phyloP scores from a whole-genome alignment of 2,329 filamentous ascomycete species.

The Trichoderma sp. region DNA sequence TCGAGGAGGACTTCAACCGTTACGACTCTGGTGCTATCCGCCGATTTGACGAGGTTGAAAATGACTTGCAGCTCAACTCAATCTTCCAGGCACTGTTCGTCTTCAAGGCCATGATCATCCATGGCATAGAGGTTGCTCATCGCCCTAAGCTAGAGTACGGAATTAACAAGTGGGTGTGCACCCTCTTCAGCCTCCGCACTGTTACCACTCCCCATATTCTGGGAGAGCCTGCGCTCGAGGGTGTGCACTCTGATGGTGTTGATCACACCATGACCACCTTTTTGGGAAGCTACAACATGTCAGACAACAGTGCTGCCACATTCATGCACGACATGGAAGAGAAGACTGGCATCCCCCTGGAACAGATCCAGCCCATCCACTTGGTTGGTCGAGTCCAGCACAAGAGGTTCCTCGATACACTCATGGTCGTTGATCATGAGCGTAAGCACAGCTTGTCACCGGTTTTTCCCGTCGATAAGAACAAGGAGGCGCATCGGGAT shows the following conservation, averaged over 20 bases:
- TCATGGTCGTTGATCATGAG: constrained; percentile 31
- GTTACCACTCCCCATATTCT: constrained; percentile 29
- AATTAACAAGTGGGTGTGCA: constrained; percentile 29
- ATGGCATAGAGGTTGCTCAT: constrained; percentile 26
- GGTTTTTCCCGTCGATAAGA: constrained; percentile 26
- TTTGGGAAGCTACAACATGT: constrained; percentile 32
- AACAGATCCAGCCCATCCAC: constrained; percentile 25
- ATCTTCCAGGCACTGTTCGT: constrained; percentile 32
- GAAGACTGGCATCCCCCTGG: constrained; percentile 27
- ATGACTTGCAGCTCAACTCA: constrained; percentile 33
- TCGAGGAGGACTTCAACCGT: constrained; percentile 33
- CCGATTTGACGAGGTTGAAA: constrained; percentile 30
- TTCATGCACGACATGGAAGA: constrained; percentile 32
- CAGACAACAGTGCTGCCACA: constrained; percentile 30
- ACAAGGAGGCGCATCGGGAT: constrained; percentile 29
- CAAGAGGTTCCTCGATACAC: constrained; percentile 30
- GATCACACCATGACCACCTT: constrained; percentile 36
- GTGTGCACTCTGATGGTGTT: constrained; percentile 34
- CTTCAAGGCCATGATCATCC: constrained; percentile 32
- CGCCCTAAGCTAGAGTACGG: constrained; percentile 31
- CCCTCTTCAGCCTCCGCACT: constrained; percentile 33
- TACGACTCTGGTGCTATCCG: constrained; percentile 32
- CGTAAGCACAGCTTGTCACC: constrained; percentile 31
- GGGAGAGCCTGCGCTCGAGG: constrained; percentile 34
- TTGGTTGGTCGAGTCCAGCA: constrained; percentile 29